Conservation (phyloP, 2,329 filamentous ascomycete species). For the Cladophialophora carrionii region DNA sequence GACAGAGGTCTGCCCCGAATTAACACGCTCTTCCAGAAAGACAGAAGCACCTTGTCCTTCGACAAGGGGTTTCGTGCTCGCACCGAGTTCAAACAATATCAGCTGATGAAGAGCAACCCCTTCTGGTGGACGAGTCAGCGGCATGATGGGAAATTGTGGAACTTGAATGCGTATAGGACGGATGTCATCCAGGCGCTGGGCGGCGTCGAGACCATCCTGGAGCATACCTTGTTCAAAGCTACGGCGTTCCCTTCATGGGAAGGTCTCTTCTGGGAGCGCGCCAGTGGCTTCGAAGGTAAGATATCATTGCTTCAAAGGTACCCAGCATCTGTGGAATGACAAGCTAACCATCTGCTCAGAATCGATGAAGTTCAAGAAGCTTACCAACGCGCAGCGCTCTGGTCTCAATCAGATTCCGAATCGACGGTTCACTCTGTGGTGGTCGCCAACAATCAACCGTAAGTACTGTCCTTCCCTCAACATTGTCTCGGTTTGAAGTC, state of each 20-base stretch:
- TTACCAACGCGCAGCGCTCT: conserved; percentile 94
- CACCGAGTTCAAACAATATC: conserved; percentile 97
- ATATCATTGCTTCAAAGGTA: background rate
- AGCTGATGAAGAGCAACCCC: conserved; percentile 98
- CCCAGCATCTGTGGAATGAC: background rate
- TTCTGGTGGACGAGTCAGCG: conserved; percentile 99
- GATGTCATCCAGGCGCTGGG: conserved; percentile 96
- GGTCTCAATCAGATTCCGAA: conserved; percentile 99
- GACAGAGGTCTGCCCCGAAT: conserved; percentile 96
- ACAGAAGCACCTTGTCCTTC: conserved; percentile 93
- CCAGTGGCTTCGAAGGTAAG: conserved; percentile 39
- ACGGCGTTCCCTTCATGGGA: conserved; percentile 98
- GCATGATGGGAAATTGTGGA: conserved; percentile 97
- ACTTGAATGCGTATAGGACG: conserved; percentile 90
- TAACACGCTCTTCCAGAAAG: conserved; percentile 98
- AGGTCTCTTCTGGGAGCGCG: conserved; percentile 86
- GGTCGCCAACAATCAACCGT: conserved; percentile 58
- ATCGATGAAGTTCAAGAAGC: conserved; percentile 96
- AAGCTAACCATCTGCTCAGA: conserved; percentile 55
- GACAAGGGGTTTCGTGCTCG: conserved; percentile 97
- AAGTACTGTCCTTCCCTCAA: conserved; percentile 3
- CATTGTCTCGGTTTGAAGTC: background rate
- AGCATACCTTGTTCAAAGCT: conserved; percentile 95
- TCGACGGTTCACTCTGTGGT: conserved; percentile 97
- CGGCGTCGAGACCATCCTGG: conserved; percentile 95